Base-by-base conservation (phyloP, 352 stramenopile genomes). In the Pythium chondricola region DNA sequence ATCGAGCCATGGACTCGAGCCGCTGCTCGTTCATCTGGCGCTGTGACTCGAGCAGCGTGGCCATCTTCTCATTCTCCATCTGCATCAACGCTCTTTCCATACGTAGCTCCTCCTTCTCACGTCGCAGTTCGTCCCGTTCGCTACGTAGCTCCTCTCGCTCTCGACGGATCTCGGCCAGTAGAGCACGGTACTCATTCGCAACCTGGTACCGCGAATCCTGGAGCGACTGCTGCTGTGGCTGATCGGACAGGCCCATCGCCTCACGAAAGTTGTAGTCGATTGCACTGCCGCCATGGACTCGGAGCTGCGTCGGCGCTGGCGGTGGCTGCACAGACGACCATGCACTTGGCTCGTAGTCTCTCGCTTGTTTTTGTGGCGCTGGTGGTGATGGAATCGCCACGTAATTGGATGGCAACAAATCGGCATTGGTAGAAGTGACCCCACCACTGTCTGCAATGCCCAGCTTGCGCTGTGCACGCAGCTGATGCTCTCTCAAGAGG, bases 11-110 rank as follows among this genome's bases (percentile, higher is more conserved):
- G 7, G 42, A 52, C 21, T 85, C 69, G 1, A 67, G 51, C 17
- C 82, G 65, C 42, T 83, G 66, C 29, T 84, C 77, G 4, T 75
- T 74, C 20, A 84, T 56, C 11, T 67, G 68, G 14, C 74, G 67
- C 45, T 89, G 72, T 0, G 71, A 61, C 29, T 88, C 76, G 24
- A 91, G 60, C 17, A 85, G 56, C 36, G 50, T 76, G 7, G 65
- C 65, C 69, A 87, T 81, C 32, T 75, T 74, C 54, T 91, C 79
- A 32, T 88, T 91, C 39, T 91, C 79, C 31, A 88, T 54, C 46
- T 88, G 76, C 42, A 88, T 52, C 24, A 83, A 50, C 29, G 66
- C 61, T 30, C 74, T 67, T 26, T 90, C 75, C 21, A 86, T 65
- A 1, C 76, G 74, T n/a, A 90, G n/a, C 20, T 85, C 74, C 27